A percentile compares a stretch with the other conserved stretches of the same genome.
phyloP scores from a whole-genome alignment of 768 basidiomycete genomes.

The Boletus subparvulus region DNA sequence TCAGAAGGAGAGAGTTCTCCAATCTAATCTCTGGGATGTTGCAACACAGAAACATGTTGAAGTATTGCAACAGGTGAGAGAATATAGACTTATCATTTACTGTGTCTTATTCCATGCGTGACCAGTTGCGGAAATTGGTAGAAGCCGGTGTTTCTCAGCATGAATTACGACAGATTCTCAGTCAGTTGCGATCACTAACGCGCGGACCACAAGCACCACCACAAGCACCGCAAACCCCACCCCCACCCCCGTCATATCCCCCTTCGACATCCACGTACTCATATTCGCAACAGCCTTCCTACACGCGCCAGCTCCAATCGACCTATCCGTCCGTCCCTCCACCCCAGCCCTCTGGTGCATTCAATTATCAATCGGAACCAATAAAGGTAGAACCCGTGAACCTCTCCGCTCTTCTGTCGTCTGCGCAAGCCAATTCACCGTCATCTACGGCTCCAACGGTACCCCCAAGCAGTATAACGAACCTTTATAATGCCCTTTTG shows the following conservation, averaged over 20 bases:
- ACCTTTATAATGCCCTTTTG: conserved; percentile 64
- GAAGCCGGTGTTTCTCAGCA: conserved; percentile 79
- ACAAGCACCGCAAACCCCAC: conserved; percentile 33
- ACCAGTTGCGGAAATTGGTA: conserved; percentile 66
- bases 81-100: neutral
- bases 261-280: conserved; percentile 27
- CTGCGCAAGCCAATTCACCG: conserved; percentile 23
- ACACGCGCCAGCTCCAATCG: conserved; percentile 28
- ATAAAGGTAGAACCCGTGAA: conserved; percentile 33
- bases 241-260: conserved; percentile 23
- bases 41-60: conserved; percentile 68
- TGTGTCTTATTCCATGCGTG: conserved; percentile 3
- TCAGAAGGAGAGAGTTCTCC: conserved; percentile 74
- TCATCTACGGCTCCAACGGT: conserved; percentile 24
- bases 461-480: conserved; percentile 45
- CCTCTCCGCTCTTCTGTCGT: conserved; percentile 30
- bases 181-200: conserved; percentile 63
- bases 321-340: conserved; percentile 33
- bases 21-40: conserved; percentile 71
- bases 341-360: conserved; percentile 31
- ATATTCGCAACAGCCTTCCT: conserved; percentile 34
- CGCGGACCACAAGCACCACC: conserved; percentile 39
- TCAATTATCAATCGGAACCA: conserved; percentile 25
- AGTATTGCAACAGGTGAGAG: conserved; percentile 76
- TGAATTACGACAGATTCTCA: conserved; percentile 73